Percentiles rank a stretch among this genome's conserved stretches.
Evolutionary conservation across 176 grass and related monocot species (phyloP).

Genomic region (Thinopyrum elongatum): DNA sequence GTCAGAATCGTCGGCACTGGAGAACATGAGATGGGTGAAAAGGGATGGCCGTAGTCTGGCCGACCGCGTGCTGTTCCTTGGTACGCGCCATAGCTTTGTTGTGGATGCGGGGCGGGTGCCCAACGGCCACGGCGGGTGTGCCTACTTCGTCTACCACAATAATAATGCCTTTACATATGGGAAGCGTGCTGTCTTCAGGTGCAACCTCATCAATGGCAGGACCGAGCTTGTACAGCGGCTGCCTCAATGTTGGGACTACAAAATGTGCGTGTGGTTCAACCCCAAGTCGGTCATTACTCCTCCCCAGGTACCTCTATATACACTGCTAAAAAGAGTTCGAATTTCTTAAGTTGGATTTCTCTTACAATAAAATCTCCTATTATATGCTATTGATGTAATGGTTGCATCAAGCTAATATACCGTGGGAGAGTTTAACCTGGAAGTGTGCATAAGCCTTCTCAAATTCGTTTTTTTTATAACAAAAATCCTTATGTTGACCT

Average conservation of each 20-base stretch:
- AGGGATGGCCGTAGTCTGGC: neutral
- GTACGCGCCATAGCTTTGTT: neutral
- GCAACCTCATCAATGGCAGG: neutral
- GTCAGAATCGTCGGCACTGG: neutral
- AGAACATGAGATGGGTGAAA: neutral
- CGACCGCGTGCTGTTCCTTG: neutral
- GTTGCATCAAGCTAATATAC: no score
- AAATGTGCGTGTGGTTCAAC: neutral
- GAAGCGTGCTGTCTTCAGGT: neutral
- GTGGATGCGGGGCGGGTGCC: neutral
- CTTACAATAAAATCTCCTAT: neutral
- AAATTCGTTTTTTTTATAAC: no score
- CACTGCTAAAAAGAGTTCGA: no score
- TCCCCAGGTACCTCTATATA: neutral
- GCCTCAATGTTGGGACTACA: neutral
- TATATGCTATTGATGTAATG: no score
- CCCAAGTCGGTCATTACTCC: neutral
- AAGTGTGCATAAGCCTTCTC: no score
- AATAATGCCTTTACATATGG: neutral
- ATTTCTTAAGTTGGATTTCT: neutral
- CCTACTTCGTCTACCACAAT: neutral
- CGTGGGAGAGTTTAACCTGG: no score
- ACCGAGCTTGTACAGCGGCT: neutral
- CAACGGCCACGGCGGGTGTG: neutral
- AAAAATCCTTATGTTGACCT: no score